A percentile compares a stretch with the other conserved stretches of the same genome.
These are phyloP conservation scores for Cucumis cinereus DNA, from an alignment of 306 rosid species.

Conservation along the genomic window DNA sequence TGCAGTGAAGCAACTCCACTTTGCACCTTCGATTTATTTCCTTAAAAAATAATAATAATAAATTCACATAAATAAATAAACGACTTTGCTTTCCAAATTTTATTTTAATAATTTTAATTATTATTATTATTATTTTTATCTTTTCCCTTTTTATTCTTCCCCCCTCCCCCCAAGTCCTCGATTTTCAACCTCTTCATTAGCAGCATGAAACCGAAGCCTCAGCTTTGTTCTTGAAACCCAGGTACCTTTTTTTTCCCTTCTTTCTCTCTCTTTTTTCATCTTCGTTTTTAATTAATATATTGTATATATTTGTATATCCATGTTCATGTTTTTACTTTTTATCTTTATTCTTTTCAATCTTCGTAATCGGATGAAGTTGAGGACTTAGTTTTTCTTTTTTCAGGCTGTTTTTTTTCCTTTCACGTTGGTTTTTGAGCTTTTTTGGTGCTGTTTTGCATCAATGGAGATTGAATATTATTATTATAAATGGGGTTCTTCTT, in stretches of 20 bases:
- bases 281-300: too few species aligned
- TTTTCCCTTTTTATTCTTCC: background rate
- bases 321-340: background rate
- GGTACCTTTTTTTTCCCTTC: background rate
- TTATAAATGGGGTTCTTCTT: background rate
- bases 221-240: background rate
- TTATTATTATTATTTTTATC: background rate
- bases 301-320: background rate
- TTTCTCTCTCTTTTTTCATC: background rate
- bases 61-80: background rate
- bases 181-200: constrained; percentile 1
- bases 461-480: background rate
- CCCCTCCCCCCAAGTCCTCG: constrained; percentile 1
- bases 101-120: background rate
- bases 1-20: constrained; percentile 1
- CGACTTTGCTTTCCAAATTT: background rate
- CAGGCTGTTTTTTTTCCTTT: background rate
- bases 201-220: constrained; percentile 1
- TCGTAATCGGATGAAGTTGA: constrained; percentile 3
- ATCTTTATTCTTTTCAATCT: background rate
- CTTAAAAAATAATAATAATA: too few species aligned
- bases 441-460: background rate
- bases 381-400: background rate
- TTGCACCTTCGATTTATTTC: background rate
- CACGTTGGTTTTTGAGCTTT: background rate